These are phyloP conservation scores for Pseudogymnoascus sp. DNA, from an alignment of 2,329 filamentous ascomycete genomes.

Conservation along the genomic window DNA sequence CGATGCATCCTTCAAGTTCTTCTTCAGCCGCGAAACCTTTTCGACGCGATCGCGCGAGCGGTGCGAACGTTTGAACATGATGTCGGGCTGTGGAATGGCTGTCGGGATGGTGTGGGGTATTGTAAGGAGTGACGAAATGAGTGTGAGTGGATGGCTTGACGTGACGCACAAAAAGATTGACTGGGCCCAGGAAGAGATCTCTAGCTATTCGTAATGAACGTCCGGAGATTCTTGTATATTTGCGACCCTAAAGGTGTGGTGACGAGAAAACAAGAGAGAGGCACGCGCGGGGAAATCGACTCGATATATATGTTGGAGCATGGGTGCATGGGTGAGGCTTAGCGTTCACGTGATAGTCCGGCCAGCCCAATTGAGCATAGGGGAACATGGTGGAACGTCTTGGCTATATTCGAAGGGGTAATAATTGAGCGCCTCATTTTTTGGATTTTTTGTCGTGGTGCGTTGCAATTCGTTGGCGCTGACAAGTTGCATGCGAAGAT, in stretches of 20 bases:
- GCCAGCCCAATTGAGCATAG: slow-evolving; percentile 1
- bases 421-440: slow-evolving; percentile 5
- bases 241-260: slow-evolving; percentile 30
- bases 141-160: slow-evolving; percentile 21
- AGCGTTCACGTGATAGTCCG: slow-evolving; percentile 2
- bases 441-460: slow-evolving; percentile 5
- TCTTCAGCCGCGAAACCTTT: slow-evolving; percentile 80
- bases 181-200: slow-evolving; percentile 30
- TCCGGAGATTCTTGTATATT: slow-evolving; percentile 28
- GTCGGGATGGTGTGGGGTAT: slow-evolving; percentile 18
- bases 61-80: slow-evolving; percentile 92
- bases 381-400: neutral
- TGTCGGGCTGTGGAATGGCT: slow-evolving; percentile 7
- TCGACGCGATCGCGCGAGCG: slow-evolving; percentile 76
- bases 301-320: slow-evolving; percentile 8
- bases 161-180: slow-evolving; percentile 31
- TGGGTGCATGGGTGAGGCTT: slow-evolving; percentile 5
- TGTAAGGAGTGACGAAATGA: slow-evolving; percentile 28
- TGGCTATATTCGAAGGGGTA: neutral
- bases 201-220: slow-evolving; percentile 28
- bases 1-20: slow-evolving; percentile 65
- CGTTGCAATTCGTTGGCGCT: slow-evolving; percentile 2
- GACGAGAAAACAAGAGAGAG: slow-evolving; percentile 19
- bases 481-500: neutral
- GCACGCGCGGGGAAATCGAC: slow-evolving; percentile 14